These are phyloP conservation scores for Phellopilus nigrolimitatus DNA, from an alignment of 1,284 basidiomycete genomes.

Conservation along the genomic window DNA sequence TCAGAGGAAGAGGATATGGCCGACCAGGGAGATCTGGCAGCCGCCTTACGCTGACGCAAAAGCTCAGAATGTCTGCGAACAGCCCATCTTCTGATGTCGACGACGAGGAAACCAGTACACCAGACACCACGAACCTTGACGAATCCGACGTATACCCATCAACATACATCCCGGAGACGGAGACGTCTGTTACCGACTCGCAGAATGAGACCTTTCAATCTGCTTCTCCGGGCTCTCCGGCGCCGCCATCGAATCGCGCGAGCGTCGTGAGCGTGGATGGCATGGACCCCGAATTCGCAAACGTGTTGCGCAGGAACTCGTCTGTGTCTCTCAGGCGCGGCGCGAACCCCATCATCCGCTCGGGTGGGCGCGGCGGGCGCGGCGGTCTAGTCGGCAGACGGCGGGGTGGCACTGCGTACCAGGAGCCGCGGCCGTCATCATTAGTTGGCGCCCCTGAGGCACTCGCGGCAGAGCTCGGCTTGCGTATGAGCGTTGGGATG, in stretches of 20 bases:
- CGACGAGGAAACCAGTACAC: slow-evolving; percentile 37
- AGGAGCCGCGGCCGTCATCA: slow-evolving; percentile 61
- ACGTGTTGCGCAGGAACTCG: slow-evolving; percentile 58
- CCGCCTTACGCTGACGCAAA: slow-evolving; percentile 54
- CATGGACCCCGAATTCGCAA: slow-evolving; percentile 80
- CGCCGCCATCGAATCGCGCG: slow-evolving; percentile 40
- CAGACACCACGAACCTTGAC: slow-evolving; percentile 44
- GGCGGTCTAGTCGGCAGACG: slow-evolving; percentile 19
- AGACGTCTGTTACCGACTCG: slow-evolving; percentile 32
- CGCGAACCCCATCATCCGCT: slow-evolving; percentile 26
- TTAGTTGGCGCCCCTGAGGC: slow-evolving; percentile 65
- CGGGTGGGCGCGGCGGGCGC: slow-evolving; percentile 37
- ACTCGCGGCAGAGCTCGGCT: slow-evolving; percentile 57
- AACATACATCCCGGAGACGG: slow-evolving; percentile 33
- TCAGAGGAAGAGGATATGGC: slow-evolving; percentile 37
- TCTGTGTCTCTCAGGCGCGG: slow-evolving; percentile 44
- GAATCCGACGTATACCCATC: slow-evolving; percentile 41
- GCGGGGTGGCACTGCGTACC: slow-evolving; percentile 60
- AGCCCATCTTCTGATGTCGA: slow-evolving; percentile 46
- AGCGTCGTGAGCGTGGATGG: slow-evolving; percentile 71
- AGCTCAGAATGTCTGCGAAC: slow-evolving; percentile 51
- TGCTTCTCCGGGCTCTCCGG: no score
- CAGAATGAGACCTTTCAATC: slow-evolving; percentile 37
- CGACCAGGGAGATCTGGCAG: slow-evolving; percentile 42
- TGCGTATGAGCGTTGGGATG: slow-evolving; percentile 38